phyloP scores from a whole-genome alignment of 371 early-diverging fungal genomes.

The Apophysomyces variabilis region DNA sequence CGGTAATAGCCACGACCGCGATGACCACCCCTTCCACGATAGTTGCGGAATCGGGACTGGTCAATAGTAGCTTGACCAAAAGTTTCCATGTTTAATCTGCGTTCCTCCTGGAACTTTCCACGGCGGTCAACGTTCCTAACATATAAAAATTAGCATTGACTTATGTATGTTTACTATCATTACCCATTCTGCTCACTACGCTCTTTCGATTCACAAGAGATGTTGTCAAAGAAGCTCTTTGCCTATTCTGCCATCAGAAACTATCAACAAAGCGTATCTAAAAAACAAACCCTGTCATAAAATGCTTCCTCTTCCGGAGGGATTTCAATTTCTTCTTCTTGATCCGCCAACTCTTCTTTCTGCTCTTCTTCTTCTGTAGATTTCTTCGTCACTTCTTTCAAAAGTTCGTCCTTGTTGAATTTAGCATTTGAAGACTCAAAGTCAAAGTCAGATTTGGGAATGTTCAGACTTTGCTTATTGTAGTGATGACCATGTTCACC shows the following conservation, averaged over 20 bases:
- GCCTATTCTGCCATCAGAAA: constrained; percentile 33
- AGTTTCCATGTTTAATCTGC: constrained; percentile 91
- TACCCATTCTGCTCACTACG: constrained; percentile 55
- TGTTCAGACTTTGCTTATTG: constrained; percentile 52
- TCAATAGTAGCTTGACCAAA: constrained; percentile 88
- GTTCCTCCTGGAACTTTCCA: constrained; percentile 82
- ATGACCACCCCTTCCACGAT: constrained; percentile 61
- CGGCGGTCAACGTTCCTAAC: constrained; percentile 64
- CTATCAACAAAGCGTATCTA: background rate
- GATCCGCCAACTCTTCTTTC: constrained; percentile 42
- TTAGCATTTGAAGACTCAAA: constrained; percentile 94
- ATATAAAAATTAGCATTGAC: background rate
- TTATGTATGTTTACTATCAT: background rate
- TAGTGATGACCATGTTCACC: constrained; percentile 24
- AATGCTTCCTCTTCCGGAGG: constrained; percentile 56
- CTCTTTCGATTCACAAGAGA: constrained; percentile 95
- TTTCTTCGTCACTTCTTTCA: constrained; percentile 58
- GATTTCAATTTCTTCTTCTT: constrained; percentile 35
- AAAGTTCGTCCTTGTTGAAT: constrained; percentile 83
- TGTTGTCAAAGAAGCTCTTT: constrained; percentile 95
- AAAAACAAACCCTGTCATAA: constrained; percentile 42
- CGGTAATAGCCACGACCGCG: constrained; percentile 52
- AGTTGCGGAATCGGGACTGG: constrained; percentile 66
- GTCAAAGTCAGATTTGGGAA: constrained; percentile 92
- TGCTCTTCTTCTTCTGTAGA: constrained; percentile 29